These are phyloP conservation scores for Paecilomyces fulvus DNA, from an alignment of 2,329 filamentous ascomycete species.

Conservation along the genomic window DNA sequence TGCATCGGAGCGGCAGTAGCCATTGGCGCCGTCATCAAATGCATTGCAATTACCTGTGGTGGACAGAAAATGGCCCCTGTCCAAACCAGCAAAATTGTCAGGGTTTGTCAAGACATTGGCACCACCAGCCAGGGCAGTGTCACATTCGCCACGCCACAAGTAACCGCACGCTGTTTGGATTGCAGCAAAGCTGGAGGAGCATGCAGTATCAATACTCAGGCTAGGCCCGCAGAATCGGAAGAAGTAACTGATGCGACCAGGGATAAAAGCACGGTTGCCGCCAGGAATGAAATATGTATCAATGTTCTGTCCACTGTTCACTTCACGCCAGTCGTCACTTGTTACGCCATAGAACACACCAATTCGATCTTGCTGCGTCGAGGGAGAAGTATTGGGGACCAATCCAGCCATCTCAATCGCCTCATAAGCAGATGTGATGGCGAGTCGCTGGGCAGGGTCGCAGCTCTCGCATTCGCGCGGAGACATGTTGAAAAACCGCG, in stretches of 20 bases:
- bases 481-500: conserved; percentile 43
- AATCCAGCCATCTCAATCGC: conserved; percentile 70
- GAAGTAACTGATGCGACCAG: not conserved
- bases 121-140: not conserved
- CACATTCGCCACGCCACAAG: conserved; percentile 31
- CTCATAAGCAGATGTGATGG: conserved; percentile 65
- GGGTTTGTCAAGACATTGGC: no score
- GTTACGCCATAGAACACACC: not conserved
- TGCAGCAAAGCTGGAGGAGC: conserved; percentile 58
- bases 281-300: not conserved
- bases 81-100: no score
- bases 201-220: conserved; percentile 59
- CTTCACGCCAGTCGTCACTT: not conserved
- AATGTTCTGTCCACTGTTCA: not conserved
- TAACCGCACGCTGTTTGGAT: conserved; percentile 60
- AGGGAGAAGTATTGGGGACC: conserved; percentile 59
- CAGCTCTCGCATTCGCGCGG: conserved; percentile 70
- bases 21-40: conserved; percentile 63
- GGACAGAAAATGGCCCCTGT: no score
- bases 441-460: conserved; percentile 70
- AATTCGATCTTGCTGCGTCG: conserved; percentile 52
- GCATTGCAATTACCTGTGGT: conserved; percentile 63
- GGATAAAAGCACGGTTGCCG: not conserved
- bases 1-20: conserved; percentile 66
- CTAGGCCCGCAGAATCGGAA: not conserved